A percentile compares a stretch with the other conserved stretches of the same genome.
These are phyloP conservation scores for Fusarium napiforme DNA, from an alignment of 2,329 filamentous ascomycete species.

Conservation along the genomic window DNA sequence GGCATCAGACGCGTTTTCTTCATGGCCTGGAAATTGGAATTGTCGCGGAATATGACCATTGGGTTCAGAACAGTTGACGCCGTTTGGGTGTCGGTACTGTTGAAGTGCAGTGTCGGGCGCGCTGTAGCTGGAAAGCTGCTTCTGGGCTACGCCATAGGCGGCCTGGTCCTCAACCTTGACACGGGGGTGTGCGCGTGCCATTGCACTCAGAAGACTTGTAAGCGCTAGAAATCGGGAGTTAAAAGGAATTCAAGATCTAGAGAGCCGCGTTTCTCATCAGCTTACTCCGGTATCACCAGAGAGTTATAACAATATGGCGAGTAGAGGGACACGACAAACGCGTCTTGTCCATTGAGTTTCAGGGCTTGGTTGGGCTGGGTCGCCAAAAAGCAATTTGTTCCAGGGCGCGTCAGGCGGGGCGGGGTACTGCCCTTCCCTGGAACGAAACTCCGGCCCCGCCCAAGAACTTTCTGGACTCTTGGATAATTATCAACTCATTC, in stretches of 20 bases:
- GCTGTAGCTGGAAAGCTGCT: background rate
- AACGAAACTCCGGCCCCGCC: background rate
- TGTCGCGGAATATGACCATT: rapidly evolving
- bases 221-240: background rate
- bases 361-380: background rate
- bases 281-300: background rate
- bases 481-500: background rate
- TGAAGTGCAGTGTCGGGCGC: background rate
- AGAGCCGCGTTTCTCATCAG: rapidly evolving
- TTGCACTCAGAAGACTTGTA: background rate
- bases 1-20: rapidly evolving
- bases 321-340: background rate
- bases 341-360: background rate
- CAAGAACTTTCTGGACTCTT: background rate
- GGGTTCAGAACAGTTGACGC: background rate
- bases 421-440: background rate
- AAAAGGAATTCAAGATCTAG: background rate
- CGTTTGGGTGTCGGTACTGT: rapidly evolving
- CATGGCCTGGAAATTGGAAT: rapidly evolving
- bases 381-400: background rate
- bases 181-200: background rate
- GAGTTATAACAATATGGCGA: background rate
- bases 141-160: background rate
- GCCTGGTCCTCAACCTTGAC: background rate
- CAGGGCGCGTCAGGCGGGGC: background rate